Evolutionary conservation across 2,329 filamentous ascomycete species (phyloP).

Genomic region (Coniochaeta sp.): DNA sequence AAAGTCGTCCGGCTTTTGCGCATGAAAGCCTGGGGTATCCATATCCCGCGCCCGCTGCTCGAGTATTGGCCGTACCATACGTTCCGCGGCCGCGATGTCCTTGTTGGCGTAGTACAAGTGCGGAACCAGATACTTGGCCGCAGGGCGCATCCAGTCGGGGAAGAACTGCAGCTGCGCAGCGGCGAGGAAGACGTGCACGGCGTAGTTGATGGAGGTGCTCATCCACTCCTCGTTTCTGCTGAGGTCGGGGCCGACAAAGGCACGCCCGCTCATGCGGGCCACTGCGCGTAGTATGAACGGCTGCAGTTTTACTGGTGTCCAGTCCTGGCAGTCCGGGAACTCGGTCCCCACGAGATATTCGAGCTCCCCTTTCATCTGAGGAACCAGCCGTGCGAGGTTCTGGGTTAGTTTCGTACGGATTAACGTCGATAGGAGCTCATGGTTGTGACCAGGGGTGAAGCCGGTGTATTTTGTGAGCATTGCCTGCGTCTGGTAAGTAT

Average conservation of each 20-base stretch:
- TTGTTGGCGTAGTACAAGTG: slow-evolving; percentile 37
- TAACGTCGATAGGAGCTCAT: slow-evolving; percentile 34
- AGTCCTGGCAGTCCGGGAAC: slow-evolving; percentile 44
- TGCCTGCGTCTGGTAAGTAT: slow-evolving; percentile 25
- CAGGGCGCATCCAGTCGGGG: slow-evolving; percentile 39
- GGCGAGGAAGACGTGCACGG: slow-evolving; percentile 39
- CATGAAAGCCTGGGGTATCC: slow-evolving; percentile 28
- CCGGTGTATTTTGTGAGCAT: slow-evolving; percentile 45
- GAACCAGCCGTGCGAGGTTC: slow-evolving; percentile 37
- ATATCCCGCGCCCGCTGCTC: slow-evolving; percentile 35
- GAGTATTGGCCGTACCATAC: slow-evolving; percentile 37
- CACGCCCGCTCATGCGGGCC: slow-evolving; percentile 44
- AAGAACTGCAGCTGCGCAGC: slow-evolving; percentile 44
- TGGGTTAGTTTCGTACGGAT: slow-evolving; percentile 40
- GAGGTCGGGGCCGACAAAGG: slow-evolving; percentile 44
- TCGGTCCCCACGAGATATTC: slow-evolving; percentile 38
- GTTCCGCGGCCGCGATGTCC: slow-evolving; percentile 34
- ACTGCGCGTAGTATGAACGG: slow-evolving; percentile 44
- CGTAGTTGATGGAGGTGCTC: slow-evolving; percentile 42
- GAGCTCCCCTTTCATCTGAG: slow-evolving; percentile 38
- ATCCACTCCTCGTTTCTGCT: slow-evolving; percentile 49
- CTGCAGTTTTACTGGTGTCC: slow-evolving; percentile 47
- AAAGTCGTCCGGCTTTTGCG: slow-evolving; percentile 29
- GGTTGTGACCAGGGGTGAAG: slow-evolving; percentile 38
- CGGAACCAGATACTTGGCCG: slow-evolving; percentile 37